Conservation (phyloP, 768 basidiomycete genomes). For the Suillus bovinus region DNA sequence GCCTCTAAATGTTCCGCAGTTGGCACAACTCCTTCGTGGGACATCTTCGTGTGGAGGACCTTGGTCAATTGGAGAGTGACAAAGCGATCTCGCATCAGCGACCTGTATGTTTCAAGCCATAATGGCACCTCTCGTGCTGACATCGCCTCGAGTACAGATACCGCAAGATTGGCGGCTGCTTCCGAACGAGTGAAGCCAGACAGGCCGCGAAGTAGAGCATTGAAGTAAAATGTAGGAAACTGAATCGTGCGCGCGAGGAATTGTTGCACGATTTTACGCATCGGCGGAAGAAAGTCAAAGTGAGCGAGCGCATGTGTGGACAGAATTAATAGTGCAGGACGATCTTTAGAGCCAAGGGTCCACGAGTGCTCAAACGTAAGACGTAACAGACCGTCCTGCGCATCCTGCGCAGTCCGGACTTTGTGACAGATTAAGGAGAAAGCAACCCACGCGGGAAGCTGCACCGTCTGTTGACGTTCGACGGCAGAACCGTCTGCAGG, state of each 20-base stretch:
- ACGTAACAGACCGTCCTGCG: conserved; percentile 42
- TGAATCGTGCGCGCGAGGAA: conserved; percentile 35
- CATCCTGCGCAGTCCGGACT: conserved; percentile 47
- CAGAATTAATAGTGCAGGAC: conserved; percentile 48
- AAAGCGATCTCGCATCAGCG: conserved; percentile 50
- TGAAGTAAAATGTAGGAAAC: conserved; percentile 41
- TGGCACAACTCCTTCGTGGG: conserved; percentile 40
- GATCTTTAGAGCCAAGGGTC: conserved; percentile 30
- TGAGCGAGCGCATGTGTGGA: conserved; percentile 49
- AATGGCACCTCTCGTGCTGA: conserved; percentile 44
- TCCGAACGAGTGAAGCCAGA: conserved; percentile 43
- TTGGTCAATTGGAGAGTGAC: conserved; percentile 51
- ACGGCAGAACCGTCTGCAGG: neutral
- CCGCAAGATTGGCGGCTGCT: conserved; percentile 39
- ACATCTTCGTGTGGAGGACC: conserved; percentile 45
- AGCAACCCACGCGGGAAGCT: conserved; percentile 54
- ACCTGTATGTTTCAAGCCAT: conserved; percentile 41
- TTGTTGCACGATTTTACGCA: conserved; percentile 44
- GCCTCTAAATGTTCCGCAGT: conserved; percentile 46
- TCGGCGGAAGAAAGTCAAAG: conserved; percentile 47
- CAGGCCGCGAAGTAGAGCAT: conserved; percentile 55
- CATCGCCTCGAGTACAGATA: conserved; percentile 49
- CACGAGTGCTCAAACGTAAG: conserved; percentile 44
- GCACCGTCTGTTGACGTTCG: neutral
- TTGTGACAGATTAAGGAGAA: conserved; percentile 50